A percentile compares a stretch with the other conserved stretches of the same genome.
Evolutionary conservation across 164 flowering plant species (phyloP).

Genomic region (Nelumbo lutea): DNA sequence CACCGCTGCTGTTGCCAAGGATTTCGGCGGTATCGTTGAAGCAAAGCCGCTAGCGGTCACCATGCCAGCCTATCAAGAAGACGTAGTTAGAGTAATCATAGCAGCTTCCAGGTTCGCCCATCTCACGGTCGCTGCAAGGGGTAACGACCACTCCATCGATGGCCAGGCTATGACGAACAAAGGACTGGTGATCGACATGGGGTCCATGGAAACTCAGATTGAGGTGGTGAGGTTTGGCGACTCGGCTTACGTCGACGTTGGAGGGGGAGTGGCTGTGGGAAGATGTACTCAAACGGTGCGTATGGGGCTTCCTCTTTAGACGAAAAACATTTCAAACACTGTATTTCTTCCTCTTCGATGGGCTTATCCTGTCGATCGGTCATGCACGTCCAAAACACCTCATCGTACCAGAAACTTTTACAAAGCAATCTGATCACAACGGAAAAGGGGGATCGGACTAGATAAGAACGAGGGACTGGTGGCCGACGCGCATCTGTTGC

Average conservation of each 20-base stretch:
- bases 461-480: too few relatives aligned
- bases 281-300: constrained; percentile 51
- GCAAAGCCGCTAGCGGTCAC: constrained; percentile 48
- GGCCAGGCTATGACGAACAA: constrained; percentile 80
- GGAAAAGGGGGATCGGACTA: too few relatives aligned
- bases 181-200: constrained; percentile 79
- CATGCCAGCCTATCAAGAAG: constrained; percentile 40
- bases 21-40: constrained; percentile 65
- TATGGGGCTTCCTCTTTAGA: constrained; percentile 9
- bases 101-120: constrained; percentile 30
- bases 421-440: too few relatives aligned
- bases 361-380: too few relatives aligned
- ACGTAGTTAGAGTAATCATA: constrained; percentile 40
- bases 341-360: too few relatives aligned
- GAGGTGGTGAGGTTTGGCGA: constrained; percentile 12
- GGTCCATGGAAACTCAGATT: constrained; percentile 24
- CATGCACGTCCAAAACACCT: too few relatives aligned
- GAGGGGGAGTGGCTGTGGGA: constrained; percentile 87
- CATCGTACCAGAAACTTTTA: too few relatives aligned
- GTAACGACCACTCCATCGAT: constrained; percentile 90
- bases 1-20: constrained; percentile 28
- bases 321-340: too few relatives aligned
- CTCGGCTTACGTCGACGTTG: constrained; percentile 43
- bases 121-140: constrained; percentile 84
- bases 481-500: too few relatives aligned